Percentiles rank a stretch among this genome's conserved stretches.
Evolutionary conservation across 2,329 filamentous ascomycete genomes (phyloP).

Genomic region (Xylaria sp.): DNA sequence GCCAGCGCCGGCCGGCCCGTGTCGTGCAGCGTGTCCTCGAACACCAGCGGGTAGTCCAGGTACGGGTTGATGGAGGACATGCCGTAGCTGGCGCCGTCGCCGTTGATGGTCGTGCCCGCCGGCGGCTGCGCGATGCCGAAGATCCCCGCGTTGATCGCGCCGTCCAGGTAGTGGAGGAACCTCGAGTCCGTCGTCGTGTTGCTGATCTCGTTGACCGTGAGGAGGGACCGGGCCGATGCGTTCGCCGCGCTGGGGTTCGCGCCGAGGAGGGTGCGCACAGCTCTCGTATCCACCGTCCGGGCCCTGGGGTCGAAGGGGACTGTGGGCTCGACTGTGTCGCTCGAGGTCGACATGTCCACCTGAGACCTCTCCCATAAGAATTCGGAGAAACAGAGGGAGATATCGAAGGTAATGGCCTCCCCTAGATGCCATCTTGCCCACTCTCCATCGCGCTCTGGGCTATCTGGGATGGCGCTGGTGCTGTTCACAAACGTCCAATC

Average conservation of each 20-base stretch:
- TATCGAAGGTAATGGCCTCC: slow-evolving; percentile 3
- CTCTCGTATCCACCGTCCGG: slow-evolving; percentile 12
- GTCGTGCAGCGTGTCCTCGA: slow-evolving; percentile 19
- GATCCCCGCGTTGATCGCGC: slow-evolving; percentile 13
- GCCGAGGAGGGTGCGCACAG: slow-evolving; percentile 22
- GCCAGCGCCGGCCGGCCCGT: slow-evolving; percentile 24
- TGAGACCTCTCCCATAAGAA: slow-evolving; percentile 22
- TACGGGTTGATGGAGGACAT: slow-evolving; percentile 20
- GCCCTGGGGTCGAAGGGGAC: slow-evolving; percentile 16
- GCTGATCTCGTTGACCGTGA: slow-evolving; percentile 12
- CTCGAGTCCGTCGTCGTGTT: slow-evolving; percentile 23
- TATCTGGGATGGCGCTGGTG: slow-evolving; percentile 5
- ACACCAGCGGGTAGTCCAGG: slow-evolving; percentile 24
- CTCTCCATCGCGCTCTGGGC: slow-evolving; percentile 6
- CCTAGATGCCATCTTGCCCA: slow-evolving; percentile 13
- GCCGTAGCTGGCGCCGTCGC: slow-evolving; percentile 20
- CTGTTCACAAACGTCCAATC: slow-evolving; percentile 14
- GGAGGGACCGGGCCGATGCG: slow-evolving; percentile 13
- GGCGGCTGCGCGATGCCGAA: slow-evolving; percentile 1
- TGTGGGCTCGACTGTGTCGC: slow-evolving; percentile 19
- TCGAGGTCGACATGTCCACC: slow-evolving; percentile 20
- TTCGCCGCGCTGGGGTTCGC: background rate
- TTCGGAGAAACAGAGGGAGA: slow-evolving; percentile 17
- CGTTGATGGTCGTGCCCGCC: slow-evolving; percentile 14
- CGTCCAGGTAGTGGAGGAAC: slow-evolving; percentile 22